phyloP scores from a whole-genome alignment of 306 rosid genomes.

The Vigna mungo region DNA sequence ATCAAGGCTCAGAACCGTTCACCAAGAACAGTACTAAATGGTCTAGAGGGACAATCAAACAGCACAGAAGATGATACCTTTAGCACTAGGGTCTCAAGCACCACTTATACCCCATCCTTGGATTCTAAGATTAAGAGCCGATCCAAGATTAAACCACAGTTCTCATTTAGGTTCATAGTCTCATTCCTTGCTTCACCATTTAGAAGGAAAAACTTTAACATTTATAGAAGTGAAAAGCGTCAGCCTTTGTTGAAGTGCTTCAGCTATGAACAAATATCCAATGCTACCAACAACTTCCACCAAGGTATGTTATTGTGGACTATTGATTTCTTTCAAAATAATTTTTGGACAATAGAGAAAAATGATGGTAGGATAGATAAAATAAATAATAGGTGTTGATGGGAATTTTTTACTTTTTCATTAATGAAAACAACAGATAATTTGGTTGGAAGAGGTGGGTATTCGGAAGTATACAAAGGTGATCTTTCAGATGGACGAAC shows the following conservation, averaged over 20 bases:
- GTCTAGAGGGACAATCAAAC: constrained; percentile 65
- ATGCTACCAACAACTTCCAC: constrained; percentile 76
- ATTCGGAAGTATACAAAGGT: constrained; percentile 92
- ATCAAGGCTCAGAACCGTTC: constrained; percentile 46
- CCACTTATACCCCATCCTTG: constrained; percentile 55
- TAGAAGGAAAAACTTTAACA: constrained; percentile 52
- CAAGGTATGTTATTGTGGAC: constrained; percentile 57
- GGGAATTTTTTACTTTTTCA: neutral
- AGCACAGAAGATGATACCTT: constrained; percentile 77
- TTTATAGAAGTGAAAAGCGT: constrained; percentile 47
- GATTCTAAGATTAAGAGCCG: constrained; percentile 40
- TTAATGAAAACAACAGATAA: constrained; percentile 56
- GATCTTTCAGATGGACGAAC: constrained; percentile 62
- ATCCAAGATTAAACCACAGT: constrained; percentile 53
- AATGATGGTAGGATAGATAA: too few species aligned
- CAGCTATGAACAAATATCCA: constrained; percentile 70
- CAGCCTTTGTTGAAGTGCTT: constrained; percentile 81
- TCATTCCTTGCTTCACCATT: constrained; percentile 80
- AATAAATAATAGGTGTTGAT: too few species aligned
- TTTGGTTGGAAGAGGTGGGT: constrained; percentile 87
- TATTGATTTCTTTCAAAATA: too few species aligned
- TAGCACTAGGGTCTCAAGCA: constrained; percentile 67
- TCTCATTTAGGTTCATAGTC: constrained; percentile 62
- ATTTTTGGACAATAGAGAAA: neutral
- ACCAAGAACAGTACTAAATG: constrained; percentile 65